Base-by-base conservation (phyloP, 768 basidiomycete genomes). In the Lactifluus echinatus region DNA sequence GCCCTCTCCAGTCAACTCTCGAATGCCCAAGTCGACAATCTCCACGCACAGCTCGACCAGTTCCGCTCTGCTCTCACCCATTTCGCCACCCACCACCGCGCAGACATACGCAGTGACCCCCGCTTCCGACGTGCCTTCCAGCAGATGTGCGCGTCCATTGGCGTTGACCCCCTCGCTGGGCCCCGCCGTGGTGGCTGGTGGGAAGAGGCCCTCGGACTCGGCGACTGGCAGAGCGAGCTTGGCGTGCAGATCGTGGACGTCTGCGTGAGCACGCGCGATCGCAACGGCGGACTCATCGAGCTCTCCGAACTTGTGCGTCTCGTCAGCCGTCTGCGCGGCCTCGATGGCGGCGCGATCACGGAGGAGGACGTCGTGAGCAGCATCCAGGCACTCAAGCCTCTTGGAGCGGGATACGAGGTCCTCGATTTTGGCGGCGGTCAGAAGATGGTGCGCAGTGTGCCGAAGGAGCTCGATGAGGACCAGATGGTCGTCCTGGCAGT, bases 161-260 rank as follows among this genome's bases (percentile, higher is more conserved):
- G 93, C 31, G 92, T 99, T 23, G 96, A 98, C 69, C 94, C 95
- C 2, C 80, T 97, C 21, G 87, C 89, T 2, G 92, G 91, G 0
- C 87, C 89, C 0, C 74, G 86, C 40, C 83, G 83, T 65, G 89
- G 89, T 36, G 91, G 92, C 2, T 89, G 90, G 83, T 96, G 93
- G 91, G 85, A 87, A 2, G 93, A 94, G 67, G 74, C 93, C 66
- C 79, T 93, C 34, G 86, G 85, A 8, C 71, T 96, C 53, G 85
- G 91, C 15, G 96, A 98, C 68, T 98, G 93, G 92, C 88, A 93
- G 65, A 89, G 91, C 68, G 94, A 96, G 66, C 80, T 98, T 6
- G 92, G 93, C 10, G 92, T 97, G 37, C 95, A 95, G 73, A 88
- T 95, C 59, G 91, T 96, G 50, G 92, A 93, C 67, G 79, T 93